Evolutionary conservation across 163 green algal species (phyloP), one percentile per base, ranked within the genome.

Genomic region (Chlamydomonas reinhardtii): DNA sequence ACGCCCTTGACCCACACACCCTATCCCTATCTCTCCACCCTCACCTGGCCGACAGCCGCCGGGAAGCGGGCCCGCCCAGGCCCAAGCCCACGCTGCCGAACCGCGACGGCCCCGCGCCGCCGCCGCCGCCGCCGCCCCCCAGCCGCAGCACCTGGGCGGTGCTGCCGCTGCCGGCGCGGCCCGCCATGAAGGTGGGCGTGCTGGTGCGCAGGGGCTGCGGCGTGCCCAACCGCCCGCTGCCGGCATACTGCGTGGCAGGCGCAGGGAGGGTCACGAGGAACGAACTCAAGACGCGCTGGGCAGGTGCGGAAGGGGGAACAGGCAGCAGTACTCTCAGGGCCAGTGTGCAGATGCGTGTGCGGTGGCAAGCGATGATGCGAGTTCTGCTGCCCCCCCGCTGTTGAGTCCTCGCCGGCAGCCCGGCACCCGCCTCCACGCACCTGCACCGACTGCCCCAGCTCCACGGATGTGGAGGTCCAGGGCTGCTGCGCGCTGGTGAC

Each of bases 61-160:
- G 31, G 1, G 73, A 70, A 19, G 24, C 61, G 8, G 25, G 14
- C 8, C 61, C 61, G 61, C 61, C 61, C 61, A 66, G 0, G 14
- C 29, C 29, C 64, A 71, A 11, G 20, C n/a, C 25, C 74, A 35
- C 74, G 39, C 43, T 25, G 56, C 32, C 74, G 6, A 83, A 37
- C 11, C 76, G 76, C 37, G 76, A 83, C 54, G 62, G 76, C 22
- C 62, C 37, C 16, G 39, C 35, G 25, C 71, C 71, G 71, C 71
- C 71, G 22, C 71, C 25, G 6, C 32, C 35, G 25, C 71, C 71
- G 71, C 71, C 71, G 39, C 71, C 25, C 32, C 32, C 64, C 27
- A 83, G 62, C 19, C 76, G 76, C 62, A 83, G 62, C 62, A 70
- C 62, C 62, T 70, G 62, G 4, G 62, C 62, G 5, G 24, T 29